Conservation (phyloP, 306 rosid genomes). For the Begonia fuchsioides region DNA sequence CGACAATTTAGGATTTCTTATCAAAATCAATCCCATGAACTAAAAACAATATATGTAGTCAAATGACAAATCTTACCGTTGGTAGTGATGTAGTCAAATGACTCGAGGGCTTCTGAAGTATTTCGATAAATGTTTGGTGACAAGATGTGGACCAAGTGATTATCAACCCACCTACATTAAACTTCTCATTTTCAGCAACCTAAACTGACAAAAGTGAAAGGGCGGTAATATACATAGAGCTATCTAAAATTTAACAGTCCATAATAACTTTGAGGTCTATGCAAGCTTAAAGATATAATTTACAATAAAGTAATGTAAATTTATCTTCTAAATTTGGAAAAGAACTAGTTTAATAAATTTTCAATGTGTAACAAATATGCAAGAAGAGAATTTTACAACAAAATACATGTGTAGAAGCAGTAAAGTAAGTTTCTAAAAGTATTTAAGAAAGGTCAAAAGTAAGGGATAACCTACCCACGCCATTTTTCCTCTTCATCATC, state of each 20-base stretch:
- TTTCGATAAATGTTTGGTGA: conserved; percentile 89
- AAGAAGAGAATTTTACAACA: no score
- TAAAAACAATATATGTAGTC: no score
- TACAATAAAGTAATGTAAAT: no score
- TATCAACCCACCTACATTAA: conserved; percentile 79
- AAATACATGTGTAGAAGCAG: background rate
- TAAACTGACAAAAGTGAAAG: background rate
- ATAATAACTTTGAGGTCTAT: no score
- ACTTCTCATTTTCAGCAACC: conserved; percentile 15
- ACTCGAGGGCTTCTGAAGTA: conserved; percentile 80
- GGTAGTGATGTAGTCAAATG: conserved; percentile 85
- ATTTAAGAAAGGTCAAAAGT: background rate
- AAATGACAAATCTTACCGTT: conserved; percentile 38
- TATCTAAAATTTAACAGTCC: no score
- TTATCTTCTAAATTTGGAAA: no score
- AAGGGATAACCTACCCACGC: conserved; percentile 49
- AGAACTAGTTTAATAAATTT: no score
- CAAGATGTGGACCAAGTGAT: conserved; percentile 79
- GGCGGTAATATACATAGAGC: no score
- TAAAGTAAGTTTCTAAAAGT: no score
- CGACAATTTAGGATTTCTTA: background rate
- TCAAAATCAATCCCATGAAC: no score
- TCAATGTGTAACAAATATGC: no score
- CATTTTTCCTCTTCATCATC: conserved; percentile 83
- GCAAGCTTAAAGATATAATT: no score